Base-by-base conservation (phyloP, 352 stramenopile species). In the Achlya hypogyna region DNA sequence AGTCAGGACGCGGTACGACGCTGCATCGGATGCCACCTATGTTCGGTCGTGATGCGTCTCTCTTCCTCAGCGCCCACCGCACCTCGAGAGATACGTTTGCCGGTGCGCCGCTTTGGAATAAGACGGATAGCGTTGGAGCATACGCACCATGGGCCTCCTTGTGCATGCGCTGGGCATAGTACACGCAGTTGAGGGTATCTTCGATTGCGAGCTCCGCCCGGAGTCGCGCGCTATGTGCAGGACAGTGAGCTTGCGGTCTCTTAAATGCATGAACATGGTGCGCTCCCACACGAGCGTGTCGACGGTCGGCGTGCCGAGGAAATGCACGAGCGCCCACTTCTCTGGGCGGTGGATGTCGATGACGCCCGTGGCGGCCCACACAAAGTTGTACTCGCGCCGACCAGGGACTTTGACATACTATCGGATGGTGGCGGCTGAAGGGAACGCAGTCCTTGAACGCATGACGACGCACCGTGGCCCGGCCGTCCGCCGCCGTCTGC, bases 271-370 rank as follows among this genome's bases (percentile, higher is more conserved):
- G 14, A 3, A 10, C 5, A 20, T 31, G 23, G 38, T 23, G 14
- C 40, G 52, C 54, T 38, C n/a, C 54, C 54, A 64, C 78, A 8
- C 72, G 43, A 18, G 10, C 12, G 28, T 2, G 35, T 56, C 51
- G 8, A 69, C 45, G 20, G 62, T 28, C 25, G 78, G 54, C 4
- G 72, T 75, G 23, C 75, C 82, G 47, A 91, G 87, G 23, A 89
- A 79, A 8, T 16, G 4, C 23, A 91, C 78, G 40, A 82, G 78
- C 0, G 80, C 78, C 82, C 82, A 91, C 34, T 82, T 79, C 43
- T 91, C 82, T 0, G 82, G 82, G 1, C 82, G 78, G 64, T 91
- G 82, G 51, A 91, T 89, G 56, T 91, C 82, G 53, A 91, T 77
- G 5, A 88, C 76, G 16, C 82, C 82, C 23, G 80, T 91, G 1